Conservation (phyloP, 179 eudicot species). For the Actinidia chinensis region DNA sequence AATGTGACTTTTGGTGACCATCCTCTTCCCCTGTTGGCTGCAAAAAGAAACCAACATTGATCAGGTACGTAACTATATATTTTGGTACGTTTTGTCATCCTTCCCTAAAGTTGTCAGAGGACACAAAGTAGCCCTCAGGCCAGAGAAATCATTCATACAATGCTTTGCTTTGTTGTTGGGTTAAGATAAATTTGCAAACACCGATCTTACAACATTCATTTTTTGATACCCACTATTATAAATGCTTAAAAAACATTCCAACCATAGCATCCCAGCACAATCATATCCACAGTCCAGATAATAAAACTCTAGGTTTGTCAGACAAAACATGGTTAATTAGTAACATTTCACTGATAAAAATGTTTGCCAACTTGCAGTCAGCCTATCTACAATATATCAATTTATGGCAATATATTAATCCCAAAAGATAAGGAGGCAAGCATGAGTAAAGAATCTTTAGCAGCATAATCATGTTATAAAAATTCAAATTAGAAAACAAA, state of each 20-base stretch:
- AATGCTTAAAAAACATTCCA: background rate
- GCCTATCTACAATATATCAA: background rate
- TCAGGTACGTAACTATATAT: background rate
- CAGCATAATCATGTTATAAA: background rate
- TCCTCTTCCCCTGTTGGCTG: conserved; percentile 99
- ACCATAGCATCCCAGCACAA: background rate
- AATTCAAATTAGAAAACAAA: background rate
- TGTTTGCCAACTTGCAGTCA: conserved; percentile 3
- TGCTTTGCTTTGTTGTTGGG: no score
- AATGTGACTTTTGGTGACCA: conserved; percentile 95
- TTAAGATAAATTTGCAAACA: background rate
- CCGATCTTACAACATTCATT: no score
- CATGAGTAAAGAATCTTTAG: background rate
- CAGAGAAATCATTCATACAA: background rate
- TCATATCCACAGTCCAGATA: background rate
- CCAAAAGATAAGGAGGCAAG: background rate
- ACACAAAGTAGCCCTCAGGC: background rate
- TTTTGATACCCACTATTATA: background rate
- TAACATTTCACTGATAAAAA: background rate
- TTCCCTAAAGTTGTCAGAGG: background rate
- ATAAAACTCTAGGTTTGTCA: background rate
- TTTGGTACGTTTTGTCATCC: no score
- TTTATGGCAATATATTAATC: background rate
- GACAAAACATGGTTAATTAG: background rate
- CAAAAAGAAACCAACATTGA: conserved; percentile 3